These are phyloP conservation scores for Candida sojae DNA, from an alignment of 1,139 yeast genomes.

Conservation along the genomic window DNA sequence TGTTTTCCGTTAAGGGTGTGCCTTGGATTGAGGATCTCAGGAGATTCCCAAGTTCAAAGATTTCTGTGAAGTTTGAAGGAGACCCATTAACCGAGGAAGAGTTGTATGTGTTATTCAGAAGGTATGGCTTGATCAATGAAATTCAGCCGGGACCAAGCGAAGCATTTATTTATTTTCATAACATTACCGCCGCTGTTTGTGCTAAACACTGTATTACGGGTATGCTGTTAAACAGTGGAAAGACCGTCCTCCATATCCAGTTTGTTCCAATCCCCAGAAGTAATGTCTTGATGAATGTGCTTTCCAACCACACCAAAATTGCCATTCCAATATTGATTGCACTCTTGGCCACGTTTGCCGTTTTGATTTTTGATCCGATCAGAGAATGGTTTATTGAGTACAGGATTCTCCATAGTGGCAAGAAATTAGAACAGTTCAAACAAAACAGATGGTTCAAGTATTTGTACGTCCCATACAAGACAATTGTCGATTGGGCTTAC, in stretches of 20 bases:
- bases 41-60: slow-evolving; percentile 64
- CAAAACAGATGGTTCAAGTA: slow-evolving; percentile 31
- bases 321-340: slow-evolving; percentile 61
- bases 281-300: slow-evolving; percentile 54
- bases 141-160: slow-evolving; percentile 36
- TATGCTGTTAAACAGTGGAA: slow-evolving; percentile 49
- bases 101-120: slow-evolving; percentile 74
- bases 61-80: slow-evolving; percentile 76
- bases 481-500: slow-evolving; percentile 26
- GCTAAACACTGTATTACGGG: slow-evolving; percentile 95
- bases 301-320: slow-evolving; percentile 79
- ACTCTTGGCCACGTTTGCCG: slow-evolving; percentile 70
- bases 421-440: slow-evolving; percentile 32
- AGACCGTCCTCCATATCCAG: slow-evolving; percentile 69
- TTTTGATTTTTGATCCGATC: slow-evolving; percentile 87
- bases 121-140: slow-evolving; percentile 83
- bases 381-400: slow-evolving; percentile 77
- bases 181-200: slow-evolving; percentile 69
- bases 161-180: slow-evolving; percentile 55
- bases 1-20: slow-evolving; percentile 77
- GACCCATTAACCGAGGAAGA: slow-evolving; percentile 77
- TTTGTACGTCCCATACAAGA: slow-evolving; percentile 28
- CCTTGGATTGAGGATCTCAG: slow-evolving; percentile 97
- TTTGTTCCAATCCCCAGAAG: slow-evolving; percentile 59
- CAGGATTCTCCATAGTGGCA: slow-evolving; percentile 55